Percentiles rank a stretch among this genome's conserved stretches.
Evolutionary conservation across 192 early-diverging fungal genomes (phyloP).

Genomic region (Backusella psychrophila): DNA sequence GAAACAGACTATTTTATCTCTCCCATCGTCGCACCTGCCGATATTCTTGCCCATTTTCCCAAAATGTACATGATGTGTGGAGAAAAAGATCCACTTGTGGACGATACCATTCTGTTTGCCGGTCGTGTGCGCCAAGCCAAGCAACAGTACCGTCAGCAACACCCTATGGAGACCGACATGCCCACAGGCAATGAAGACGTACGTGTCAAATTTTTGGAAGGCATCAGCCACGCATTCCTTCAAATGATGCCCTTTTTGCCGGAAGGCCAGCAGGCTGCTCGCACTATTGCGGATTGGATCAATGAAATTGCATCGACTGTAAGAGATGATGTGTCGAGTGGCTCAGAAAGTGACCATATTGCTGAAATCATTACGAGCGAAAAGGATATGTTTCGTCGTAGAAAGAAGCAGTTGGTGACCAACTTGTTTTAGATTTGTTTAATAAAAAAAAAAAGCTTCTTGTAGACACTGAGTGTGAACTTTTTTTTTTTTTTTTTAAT

Average conservation of each 20-base stretch:
- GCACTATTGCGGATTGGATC: conserved; percentile 42
- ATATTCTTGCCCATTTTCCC: conserved; percentile 86
- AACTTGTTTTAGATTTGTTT: conserved; percentile 15
- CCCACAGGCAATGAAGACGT: conserved; percentile 39
- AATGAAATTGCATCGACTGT: conserved; percentile 10
- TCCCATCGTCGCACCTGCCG: conserved; percentile 82
- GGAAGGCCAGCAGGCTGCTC: conserved; percentile 55
- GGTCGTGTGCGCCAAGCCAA: conserved; percentile 88
- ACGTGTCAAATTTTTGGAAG: conserved; percentile 70
- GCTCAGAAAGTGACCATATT: conserved; percentile 9
- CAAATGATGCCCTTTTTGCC: conserved; percentile 75
- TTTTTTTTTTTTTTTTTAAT: not conserved
- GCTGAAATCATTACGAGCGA: conserved; percentile 31
- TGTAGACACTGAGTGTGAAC: not conserved
- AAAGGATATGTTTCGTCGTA: conserved; percentile 37
- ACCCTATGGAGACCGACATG: conserved; percentile 1
- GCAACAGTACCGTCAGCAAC: conserved; percentile 51
- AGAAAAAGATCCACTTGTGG: conserved; percentile 96
- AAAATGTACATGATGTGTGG: conserved; percentile 88
- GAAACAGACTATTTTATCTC: conserved; percentile 80
- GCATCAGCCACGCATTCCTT: conserved; percentile 61
- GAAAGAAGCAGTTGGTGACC: conserved; percentile 30
- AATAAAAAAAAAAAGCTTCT: too few relatives aligned
- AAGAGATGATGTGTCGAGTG: not conserved
- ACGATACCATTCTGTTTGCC: conserved; percentile 93